These are phyloP conservation scores for Graphium sp. DNA, from an alignment of 2,329 filamentous ascomycete genomes.

Conservation along the genomic window DNA sequence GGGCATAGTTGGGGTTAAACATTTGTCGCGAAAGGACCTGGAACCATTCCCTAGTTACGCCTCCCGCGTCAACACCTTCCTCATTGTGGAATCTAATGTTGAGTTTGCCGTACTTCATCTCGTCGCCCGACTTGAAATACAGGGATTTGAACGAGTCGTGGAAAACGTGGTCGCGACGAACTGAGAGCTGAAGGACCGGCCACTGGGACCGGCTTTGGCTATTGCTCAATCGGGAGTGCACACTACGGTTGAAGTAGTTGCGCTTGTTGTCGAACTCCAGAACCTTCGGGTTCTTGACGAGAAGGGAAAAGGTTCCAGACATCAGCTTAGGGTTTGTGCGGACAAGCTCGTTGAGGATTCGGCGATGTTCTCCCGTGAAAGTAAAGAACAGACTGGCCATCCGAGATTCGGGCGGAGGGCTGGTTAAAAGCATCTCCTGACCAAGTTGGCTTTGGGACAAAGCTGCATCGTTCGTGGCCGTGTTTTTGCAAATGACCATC, in stretches of 20 bases:
- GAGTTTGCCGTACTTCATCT: constrained; percentile 98
- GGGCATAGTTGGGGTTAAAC: constrained; percentile 95
- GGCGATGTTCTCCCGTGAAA: constrained; percentile 94
- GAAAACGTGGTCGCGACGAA: constrained; percentile 92
- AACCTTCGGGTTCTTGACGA: constrained; percentile 98
- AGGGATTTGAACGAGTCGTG: constrained; percentile 96
- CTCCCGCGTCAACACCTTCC: constrained; percentile 93
- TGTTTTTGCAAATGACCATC: constrained; percentile 99
- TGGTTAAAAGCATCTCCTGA: constrained; percentile 59
- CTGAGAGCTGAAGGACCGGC: constrained; percentile 65
- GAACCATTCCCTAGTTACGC: constrained; percentile 98
- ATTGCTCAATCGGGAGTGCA: constrained; percentile 56
- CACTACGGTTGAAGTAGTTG: constrained; percentile 91
- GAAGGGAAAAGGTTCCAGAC: constrained; percentile 89
- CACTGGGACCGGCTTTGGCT: constrained; percentile 53
- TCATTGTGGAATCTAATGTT: constrained; percentile 96
- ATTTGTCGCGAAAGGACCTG: constrained; percentile 93
- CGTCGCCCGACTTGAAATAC: constrained; percentile 89
- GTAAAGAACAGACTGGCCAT: constrained; percentile 91
- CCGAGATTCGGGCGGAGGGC: constrained; percentile 57
- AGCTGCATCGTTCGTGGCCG: constrained; percentile 53
- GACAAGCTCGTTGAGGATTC: constrained; percentile 94
- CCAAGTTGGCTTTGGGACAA: constrained; percentile 27
- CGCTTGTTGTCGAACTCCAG: constrained; percentile 99
- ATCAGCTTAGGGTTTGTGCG: constrained; percentile 95